Base-by-base conservation (phyloP, 1,139 yeast species). In the Sugiyamaella neomexicana region DNA sequence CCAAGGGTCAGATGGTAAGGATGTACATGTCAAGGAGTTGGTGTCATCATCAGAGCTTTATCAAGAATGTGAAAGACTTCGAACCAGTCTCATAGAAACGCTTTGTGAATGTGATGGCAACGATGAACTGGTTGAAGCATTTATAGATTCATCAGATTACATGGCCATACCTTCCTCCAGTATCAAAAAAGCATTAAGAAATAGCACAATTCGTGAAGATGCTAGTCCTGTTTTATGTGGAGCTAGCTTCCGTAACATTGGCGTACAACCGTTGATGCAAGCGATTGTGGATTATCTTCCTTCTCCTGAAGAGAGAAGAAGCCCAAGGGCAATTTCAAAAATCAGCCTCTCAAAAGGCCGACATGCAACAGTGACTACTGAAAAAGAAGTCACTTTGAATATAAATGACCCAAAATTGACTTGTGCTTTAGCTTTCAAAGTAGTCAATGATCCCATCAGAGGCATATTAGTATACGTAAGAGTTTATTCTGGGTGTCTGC, bases 221-320 rank as follows among this genome's bases (percentile, higher is more conserved):
- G 76, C 89, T 2, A 80, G 86, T 0, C 98, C 99, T 0, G 87
- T 93, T 0, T 73, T 90, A 39, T 89, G 97, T 70, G 99, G 99
- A 2, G 88, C 98, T 0, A 87, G 97, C 52, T 93, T 93, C 72
- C 81, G 79, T 59, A 93, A 93, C 66, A 86, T 93, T 52, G 99
- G 99, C 12, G 96, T 93, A 1, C 99, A 93, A 67, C 97, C 98
- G 0, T 73, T 95, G 53, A 73, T 93, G 72, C 99, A 93, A 68
- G 91, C 95, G 0, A 77, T 91, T 13, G 77, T 83, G 1, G 79
- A 80, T 52, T 93, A 80, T 64, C 74, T 95, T 36, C 99, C 99
- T 0, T 81, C 93, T 0, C 98, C 99, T 0, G 60, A 79, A 2
- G 91, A 90, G 59, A 75, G 80, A 0, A 68, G 70, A 0, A 62